Conservation (phyloP, 768 basidiomycete genomes). For the Lentinula edodes region DNA sequence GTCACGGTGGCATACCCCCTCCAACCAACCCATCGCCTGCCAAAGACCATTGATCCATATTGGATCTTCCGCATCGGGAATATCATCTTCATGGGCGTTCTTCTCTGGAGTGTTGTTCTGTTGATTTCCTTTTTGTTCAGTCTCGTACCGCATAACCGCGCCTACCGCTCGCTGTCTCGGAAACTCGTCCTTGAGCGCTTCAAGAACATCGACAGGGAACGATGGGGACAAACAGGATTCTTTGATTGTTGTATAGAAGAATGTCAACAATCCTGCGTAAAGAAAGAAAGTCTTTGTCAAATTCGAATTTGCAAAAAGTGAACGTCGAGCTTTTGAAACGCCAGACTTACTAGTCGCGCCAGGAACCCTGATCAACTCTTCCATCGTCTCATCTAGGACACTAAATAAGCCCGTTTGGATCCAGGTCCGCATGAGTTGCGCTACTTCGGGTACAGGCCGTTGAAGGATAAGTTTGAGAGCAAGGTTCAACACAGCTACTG, state of each 20-base stretch:
- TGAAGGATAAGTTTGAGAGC: background rate
- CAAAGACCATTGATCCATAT: constrained; percentile 1
- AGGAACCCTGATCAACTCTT: background rate
- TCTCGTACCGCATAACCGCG: background rate
- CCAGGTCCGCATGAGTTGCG: background rate
- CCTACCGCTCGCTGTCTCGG: background rate
- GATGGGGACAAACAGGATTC: background rate
- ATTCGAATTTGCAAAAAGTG: no score
- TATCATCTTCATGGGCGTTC: background rate
- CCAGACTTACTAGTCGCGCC: background rate
- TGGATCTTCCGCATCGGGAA: background rate
- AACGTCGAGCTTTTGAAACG: background rate
- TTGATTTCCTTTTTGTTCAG: background rate
- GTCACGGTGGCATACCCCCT: background rate
- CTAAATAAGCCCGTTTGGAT: background rate
- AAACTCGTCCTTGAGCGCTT: background rate
- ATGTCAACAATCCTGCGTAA: background rate
- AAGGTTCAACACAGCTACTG: background rate
- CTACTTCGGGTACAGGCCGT: background rate
- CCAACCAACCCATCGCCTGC: background rate
- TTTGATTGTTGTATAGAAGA: constrained; percentile 1
- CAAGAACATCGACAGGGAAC: background rate
- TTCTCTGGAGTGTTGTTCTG: background rate
- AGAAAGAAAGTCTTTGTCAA: background rate
- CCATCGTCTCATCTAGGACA: background rate